These are phyloP conservation scores for Trypethelium eluteriae DNA, from an alignment of 495 filamentous ascomycete genomes.

Conservation along the genomic window DNA sequence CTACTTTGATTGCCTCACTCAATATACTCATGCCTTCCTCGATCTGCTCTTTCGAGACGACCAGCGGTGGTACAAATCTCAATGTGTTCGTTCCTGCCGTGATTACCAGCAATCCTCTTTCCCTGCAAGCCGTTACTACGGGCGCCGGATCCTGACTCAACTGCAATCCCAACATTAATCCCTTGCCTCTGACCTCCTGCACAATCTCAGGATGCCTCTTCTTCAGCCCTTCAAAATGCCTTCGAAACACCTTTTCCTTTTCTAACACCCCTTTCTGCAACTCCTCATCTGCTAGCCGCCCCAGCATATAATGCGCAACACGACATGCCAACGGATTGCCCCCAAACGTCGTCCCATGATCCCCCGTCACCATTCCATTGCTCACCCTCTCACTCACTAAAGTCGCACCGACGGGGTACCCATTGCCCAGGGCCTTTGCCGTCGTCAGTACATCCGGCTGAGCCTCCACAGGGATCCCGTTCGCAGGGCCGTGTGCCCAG, in stretches of 20 bases:
- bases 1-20: slow-evolving; percentile 63
- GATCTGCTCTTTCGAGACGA: slow-evolving; percentile 70
- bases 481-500: slow-evolving; percentile 64
- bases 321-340: slow-evolving; percentile 86
- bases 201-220: slow-evolving; percentile 63
- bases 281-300: slow-evolving; percentile 56
- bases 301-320: slow-evolving; percentile 74
- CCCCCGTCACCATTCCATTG: slow-evolving; percentile 78
- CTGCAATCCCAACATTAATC: slow-evolving; percentile 80
- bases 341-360: slow-evolving; percentile 95
- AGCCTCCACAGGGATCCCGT: slow-evolving; percentile 58
- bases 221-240: slow-evolving; percentile 56
- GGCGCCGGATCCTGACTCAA: slow-evolving; percentile 58
- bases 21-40: slow-evolving; percentile 65
- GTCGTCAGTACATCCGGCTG: slow-evolving; percentile 92
- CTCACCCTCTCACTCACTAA: slow-evolving; percentile 71
- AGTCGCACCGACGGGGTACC: slow-evolving; percentile 87
- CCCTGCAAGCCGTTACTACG: slow-evolving; percentile 75
- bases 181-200: slow-evolving; percentile 70
- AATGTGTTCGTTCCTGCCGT: slow-evolving; percentile 72
- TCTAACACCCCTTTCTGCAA: slow-evolving; percentile 56
- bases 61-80: slow-evolving; percentile 40
- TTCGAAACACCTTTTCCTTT: slow-evolving; percentile 58
- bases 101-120: slow-evolving; percentile 83
- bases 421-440: slow-evolving; percentile 94